Conservation (phyloP, 2,329 filamentous ascomycete genomes). For the Curvularia sp. region DNA sequence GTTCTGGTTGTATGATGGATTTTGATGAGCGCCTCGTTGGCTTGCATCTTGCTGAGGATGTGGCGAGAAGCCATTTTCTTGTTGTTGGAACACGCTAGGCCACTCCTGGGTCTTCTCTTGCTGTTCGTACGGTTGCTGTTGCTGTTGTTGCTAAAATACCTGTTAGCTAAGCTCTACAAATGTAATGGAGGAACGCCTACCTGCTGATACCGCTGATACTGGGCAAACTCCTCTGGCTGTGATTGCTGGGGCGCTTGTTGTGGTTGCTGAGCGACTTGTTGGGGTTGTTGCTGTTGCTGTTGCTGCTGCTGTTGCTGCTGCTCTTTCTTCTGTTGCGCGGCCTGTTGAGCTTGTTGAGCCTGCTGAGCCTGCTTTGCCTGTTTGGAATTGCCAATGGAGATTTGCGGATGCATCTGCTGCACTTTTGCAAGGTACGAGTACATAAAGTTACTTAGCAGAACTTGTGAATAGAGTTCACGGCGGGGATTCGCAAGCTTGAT, state of each 20-base stretch:
- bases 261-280: conserved; percentile 33
- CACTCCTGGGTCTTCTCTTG: conserved; percentile 32
- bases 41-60: conserved; percentile 25
- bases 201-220: conserved; percentile 52
- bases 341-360: conserved; percentile 58
- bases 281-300: conserved; percentile 31
- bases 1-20: conserved; percentile 29
- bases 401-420: conserved; percentile 96
- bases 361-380: conserved; percentile 73
- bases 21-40: conserved; percentile 18
- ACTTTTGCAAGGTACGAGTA: conserved; percentile 99
- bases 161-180: not conserved
- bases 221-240: conserved; percentile 50
- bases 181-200: conserved; percentile 9
- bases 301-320: conserved; percentile 53
- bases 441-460: conserved; percentile 98
- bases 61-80: conserved; percentile 18
- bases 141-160: conserved; percentile 17
- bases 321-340: conserved; percentile 50
- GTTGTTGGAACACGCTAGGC: conserved; percentile 29
- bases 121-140: conserved; percentile 37
- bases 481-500: conserved; percentile 98
- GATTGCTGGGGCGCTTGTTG: conserved; percentile 49
- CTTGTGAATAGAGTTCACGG: conserved; percentile 89
- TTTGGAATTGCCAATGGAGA: conserved; percentile 82